Base-by-base conservation (phyloP, 306 rosid species). In the Prunus davidiana region DNA sequence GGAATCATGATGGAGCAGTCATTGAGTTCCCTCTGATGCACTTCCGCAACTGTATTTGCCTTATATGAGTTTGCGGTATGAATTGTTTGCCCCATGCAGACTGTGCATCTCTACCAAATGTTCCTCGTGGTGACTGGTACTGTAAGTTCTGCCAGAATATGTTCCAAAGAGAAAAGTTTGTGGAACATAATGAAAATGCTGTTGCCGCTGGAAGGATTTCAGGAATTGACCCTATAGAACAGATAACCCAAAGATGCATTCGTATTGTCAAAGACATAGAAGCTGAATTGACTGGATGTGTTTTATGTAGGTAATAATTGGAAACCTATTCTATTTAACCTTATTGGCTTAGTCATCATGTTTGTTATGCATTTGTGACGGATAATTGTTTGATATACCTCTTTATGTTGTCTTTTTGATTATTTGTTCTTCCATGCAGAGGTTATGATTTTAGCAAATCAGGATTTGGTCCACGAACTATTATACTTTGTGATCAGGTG, bases 401-500 rank as follows among this genome's bases (percentile, higher is more conserved):
- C 57, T 49, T 38, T 27, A 18, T 65, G 73, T 70, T 72, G 61
- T 67, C 75, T 83, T 70, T 57, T 60, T 56, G 11, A 71, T 12
- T 82, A 49, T 71, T 76, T n/a, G 46, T 76, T 80, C 79, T 77
- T 77, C 25, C 67, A 34, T 80, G 77, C 83, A 95, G 99, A 73
- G 89, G 89, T 43, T 87, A 84, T 85, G 99, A 92, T 84, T 95
- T 95, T 87, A 95, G 97, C 89, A 90, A 76, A 91, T 92, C 99
- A 65, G 99, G 99, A 50, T 95, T 95, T 84, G 99, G 99, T 67
- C 99, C 99, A 12, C 96, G 97, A 65, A 95, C 99, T 64, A 90
- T 95, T 84, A 92, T 95, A 84, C 90, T 95, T 54, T 95, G 99
- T 74, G 99, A 95, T 88, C 99, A 94, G 98, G 98, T 92, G 78